These are phyloP conservation scores for Cucurbita ficifolia DNA, from an alignment of 306 rosid species.

Conservation along the genomic window DNA sequence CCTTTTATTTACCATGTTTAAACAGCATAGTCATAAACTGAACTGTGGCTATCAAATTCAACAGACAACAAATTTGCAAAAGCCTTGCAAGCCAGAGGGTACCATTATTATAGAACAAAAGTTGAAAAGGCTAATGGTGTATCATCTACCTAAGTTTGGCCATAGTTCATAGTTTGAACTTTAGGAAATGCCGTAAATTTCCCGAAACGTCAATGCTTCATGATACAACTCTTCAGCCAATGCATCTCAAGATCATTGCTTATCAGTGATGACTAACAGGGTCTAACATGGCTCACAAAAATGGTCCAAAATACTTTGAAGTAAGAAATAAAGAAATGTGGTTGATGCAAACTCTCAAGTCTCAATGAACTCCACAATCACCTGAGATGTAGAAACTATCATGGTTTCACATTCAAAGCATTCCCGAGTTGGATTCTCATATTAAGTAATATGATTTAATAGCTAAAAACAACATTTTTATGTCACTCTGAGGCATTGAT, in stretches of 20 bases:
- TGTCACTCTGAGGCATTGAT: not conserved
- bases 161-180: not conserved
- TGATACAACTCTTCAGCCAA: not conserved
- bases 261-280: not conserved
- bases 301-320: not conserved
- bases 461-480: not conserved
- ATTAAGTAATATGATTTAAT: not conserved
- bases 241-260: not conserved
- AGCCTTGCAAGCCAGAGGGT: not conserved
- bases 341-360: not conserved
- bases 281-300: not conserved
- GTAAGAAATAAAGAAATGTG: not conserved
- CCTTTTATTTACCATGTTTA: not conserved
- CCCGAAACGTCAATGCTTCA: not conserved
- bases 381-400: not conserved
- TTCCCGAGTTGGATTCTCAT: not conserved
- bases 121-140: not conserved
- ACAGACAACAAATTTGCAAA: not conserved
- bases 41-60: not conserved
- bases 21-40: not conserved
- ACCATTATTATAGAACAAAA: not conserved
- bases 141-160: not conserved
- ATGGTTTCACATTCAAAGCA: not conserved
- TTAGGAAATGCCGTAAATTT: not conserved
- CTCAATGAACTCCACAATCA: not conserved